A percentile compares a stretch with the other conserved stretches of the same genome.
These are phyloP conservation scores for Pichia californica DNA, from an alignment of 805 yeast genomes.

Conservation along the genomic window DNA sequence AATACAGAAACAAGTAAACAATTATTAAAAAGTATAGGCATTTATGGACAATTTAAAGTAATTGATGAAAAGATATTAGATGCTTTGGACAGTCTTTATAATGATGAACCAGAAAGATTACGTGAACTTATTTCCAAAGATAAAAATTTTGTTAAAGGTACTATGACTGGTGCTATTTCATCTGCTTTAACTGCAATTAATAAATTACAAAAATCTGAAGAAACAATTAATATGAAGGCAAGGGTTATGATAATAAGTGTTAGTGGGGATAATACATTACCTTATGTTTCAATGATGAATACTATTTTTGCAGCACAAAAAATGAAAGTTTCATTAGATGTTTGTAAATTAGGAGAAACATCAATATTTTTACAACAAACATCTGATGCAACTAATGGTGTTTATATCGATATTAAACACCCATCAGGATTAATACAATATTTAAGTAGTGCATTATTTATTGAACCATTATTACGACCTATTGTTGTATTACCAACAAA, in stretches of 20 bases:
- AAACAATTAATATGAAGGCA: constrained; percentile 47
- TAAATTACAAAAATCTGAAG: constrained; percentile 48
- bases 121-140: constrained; percentile 18
- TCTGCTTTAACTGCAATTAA: constrained; percentile 77
- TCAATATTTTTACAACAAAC: constrained; percentile 93
- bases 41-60: constrained; percentile 79
- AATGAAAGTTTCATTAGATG: constrained; percentile 82
- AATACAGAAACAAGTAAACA: constrained; percentile 3
- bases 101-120: constrained; percentile 24
- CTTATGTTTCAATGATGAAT: constrained; percentile 92
- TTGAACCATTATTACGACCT: constrained; percentile 79
- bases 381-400: constrained; percentile 89
- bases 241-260: constrained; percentile 58
- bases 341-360: constrained; percentile 67
- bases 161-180: constrained; percentile 73
- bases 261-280: constrained; percentile 67
- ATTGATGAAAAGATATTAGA: constrained; percentile 70
- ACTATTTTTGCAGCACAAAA: constrained; percentile 94
- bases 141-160: constrained; percentile 35
- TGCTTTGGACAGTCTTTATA: constrained; percentile 45
- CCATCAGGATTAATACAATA: constrained; percentile 80
- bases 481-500: constrained; percentile 75
- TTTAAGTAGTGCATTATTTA: constrained; percentile 70
- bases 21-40: constrained; percentile 43
- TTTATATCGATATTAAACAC: constrained; percentile 62